Evolutionary conservation across 495 filamentous ascomycete genomes (phyloP).

Genomic region (Astrothelium macrocarpum): DNA sequence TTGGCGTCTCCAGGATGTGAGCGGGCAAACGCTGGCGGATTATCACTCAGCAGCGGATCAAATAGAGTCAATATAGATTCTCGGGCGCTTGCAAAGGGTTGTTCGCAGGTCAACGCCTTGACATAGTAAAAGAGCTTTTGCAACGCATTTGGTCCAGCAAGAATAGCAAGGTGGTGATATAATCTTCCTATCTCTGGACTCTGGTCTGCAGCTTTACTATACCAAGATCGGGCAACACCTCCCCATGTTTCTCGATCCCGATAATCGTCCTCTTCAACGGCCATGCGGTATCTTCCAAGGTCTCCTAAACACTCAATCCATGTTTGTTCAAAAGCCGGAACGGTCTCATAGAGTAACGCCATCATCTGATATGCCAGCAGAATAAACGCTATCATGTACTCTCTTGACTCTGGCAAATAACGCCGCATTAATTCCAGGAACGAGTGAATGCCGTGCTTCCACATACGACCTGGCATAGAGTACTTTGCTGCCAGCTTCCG

Average conservation of each 20-base stretch:
- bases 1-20: slow-evolving; percentile 36
- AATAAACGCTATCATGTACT: slow-evolving; percentile 76
- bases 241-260: slow-evolving; percentile 72
- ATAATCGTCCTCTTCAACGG: slow-evolving; percentile 63
- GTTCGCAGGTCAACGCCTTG: slow-evolving; percentile 28
- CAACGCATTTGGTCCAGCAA: slow-evolving; percentile 62
- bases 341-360: slow-evolving; percentile 65
- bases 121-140: slow-evolving; percentile 69
- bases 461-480: slow-evolving; percentile 75
- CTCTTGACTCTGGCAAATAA: slow-evolving; percentile 57
- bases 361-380: slow-evolving; percentile 76
- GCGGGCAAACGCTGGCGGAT: slow-evolving; percentile 28
- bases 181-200: slow-evolving; percentile 61
- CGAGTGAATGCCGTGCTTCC: slow-evolving; percentile 72
- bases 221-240: slow-evolving; percentile 69
- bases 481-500: slow-evolving; percentile 56
- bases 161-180: slow-evolving; percentile 77
- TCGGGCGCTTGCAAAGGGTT: slow-evolving; percentile 40
- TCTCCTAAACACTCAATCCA: slow-evolving; percentile 91
- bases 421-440: slow-evolving; percentile 66
- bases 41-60: slow-evolving; percentile 49
- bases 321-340: slow-evolving; percentile 65
- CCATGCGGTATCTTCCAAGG: slow-evolving; percentile 64
- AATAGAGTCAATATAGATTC: slow-evolving; percentile 66
- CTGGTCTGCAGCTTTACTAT: slow-evolving; percentile 64